Evolutionary conservation across 768 basidiomycete genomes (phyloP), one percentile per base, ranked within the genome.

Genomic region (Amanita polypyramis): DNA sequence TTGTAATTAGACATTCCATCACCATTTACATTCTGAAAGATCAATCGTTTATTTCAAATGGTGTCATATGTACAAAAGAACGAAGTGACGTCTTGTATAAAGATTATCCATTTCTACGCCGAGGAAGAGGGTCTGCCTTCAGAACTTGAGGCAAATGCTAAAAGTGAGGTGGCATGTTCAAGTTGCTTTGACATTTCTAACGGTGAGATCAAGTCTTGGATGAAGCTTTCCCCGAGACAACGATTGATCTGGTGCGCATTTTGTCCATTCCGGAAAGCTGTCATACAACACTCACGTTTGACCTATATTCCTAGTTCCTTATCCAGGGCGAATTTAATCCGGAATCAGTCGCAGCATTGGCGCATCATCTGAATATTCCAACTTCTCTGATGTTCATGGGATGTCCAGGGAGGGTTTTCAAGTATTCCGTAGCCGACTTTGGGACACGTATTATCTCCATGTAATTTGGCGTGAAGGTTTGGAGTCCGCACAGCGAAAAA

Each of bases 71-170:
- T 85, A 2, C 63, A 67, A 35, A 66, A 69, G 48, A 86, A 84
- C 54, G 85, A 88, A 59, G 78, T 80, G 54, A 87, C 85, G 0
- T 73, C 80, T 0, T 70, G 75, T 54, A 55, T 87, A 47, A 83
- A 83, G 62, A 72, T 87, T 10, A 69, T 85, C 3, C 82, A 85
- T 55, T 85, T 83, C 55, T 68, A 73, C 49, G 72, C 79, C 21
- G 66, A 63, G 19, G 75, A 74, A 25, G 61, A 63, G 11, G 72
- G 69, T 0, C 66, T 79, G 20, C 85, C 85, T 0, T 79, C 79
- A 0, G 85, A 88, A 55, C 62, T 88, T 54, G 83, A 81, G 58
- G 80, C 82, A 4, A 88, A 86, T 56, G 70, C 74, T 27, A 82
- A 77, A 58, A 78, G 80, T 78, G 44, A 20, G 37, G 19, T 54